Base-by-base conservation (phyloP, 495 filamentous ascomycete genomes). In the Trichodelitschia bisporula region DNA sequence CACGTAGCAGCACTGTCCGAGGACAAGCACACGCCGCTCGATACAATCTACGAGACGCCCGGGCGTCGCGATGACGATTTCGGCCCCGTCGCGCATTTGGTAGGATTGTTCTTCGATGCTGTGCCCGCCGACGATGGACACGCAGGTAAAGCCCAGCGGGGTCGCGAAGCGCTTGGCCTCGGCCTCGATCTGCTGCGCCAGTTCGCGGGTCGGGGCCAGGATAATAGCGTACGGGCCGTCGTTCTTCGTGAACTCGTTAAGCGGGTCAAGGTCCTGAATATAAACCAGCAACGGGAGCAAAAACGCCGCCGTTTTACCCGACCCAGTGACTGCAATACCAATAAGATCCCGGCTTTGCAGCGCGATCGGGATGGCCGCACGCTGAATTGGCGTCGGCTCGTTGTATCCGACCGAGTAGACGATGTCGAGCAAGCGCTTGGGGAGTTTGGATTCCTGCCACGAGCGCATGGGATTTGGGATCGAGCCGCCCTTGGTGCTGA, bases 41-140 rank as follows among this genome's bases (percentile, higher is more conserved):
- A 99, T 82, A 49, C 79, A 93, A 54, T 99, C 86, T 17, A 95
- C 77, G 0, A 99, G 62, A 66, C 86, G 82, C 55, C 86, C 86
- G 0, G 89, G 89, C 0, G 86, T 99, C 21, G 86, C 86, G 39
- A 99, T 92, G 45, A 99, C 89, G 46, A 99, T 93, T 49, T 99
- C 89, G 4, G 86, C 89, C 28, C 86, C 86, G 42, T 93, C 72
- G n/a, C 89, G 67, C 19, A 99, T 57, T 33, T 74, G 78, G 55
- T 76, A 92, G 5, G 79, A 73, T 49, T 99, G 86, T 45, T 95
- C 83, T 46, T 95, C 89, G 15, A 95, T 60, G 0, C 78, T 76
- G 51, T 95, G 89, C 38, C 86, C 86, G 64, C 86, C 86, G 26
- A 95, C 84, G 37, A 99, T 83, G 58, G 77, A 86, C 38, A 95